Conservation (phyloP, 306 rosid genomes). For the Fragaria iinumae region DNA sequence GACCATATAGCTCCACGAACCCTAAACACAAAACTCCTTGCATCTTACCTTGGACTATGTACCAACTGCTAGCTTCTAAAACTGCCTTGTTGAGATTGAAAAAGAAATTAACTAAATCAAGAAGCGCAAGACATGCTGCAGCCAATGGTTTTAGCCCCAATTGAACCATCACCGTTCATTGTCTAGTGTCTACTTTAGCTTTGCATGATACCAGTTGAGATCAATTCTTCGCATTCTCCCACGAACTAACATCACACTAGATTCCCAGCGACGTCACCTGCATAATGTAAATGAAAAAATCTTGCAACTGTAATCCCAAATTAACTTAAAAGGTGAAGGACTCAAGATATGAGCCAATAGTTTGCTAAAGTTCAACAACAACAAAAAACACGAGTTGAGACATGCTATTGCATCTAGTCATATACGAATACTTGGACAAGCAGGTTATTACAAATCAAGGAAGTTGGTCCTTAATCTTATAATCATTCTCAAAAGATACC, state of each 20-base stretch:
- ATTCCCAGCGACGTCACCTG: slow-evolving; percentile 58
- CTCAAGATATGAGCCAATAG: background rate
- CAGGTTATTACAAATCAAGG: background rate
- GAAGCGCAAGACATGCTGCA: background rate
- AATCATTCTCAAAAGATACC: background rate
- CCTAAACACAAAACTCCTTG: background rate
- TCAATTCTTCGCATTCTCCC: background rate
- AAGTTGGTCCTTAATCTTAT: background rate
- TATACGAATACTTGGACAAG: background rate
- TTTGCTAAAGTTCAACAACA: background rate
- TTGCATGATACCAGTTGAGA: background rate
- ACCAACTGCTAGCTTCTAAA: background rate
- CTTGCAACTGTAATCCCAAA: background rate
- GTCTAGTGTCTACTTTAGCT: background rate
- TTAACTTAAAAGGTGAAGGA: background rate
- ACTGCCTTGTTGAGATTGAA: background rate
- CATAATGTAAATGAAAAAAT: slow-evolving; percentile 16
- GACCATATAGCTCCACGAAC: background rate
- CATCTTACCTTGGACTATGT: background rate
- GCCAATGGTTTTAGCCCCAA: background rate
- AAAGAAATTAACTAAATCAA: background rate
- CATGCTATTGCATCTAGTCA: background rate
- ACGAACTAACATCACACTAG: slow-evolving; percentile 22
- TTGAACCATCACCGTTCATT: background rate
- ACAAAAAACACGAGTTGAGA: background rate